Evolutionary conservation across 331 rosid genomes (phyloP).

Genomic region (Quercus phellos): DNA sequence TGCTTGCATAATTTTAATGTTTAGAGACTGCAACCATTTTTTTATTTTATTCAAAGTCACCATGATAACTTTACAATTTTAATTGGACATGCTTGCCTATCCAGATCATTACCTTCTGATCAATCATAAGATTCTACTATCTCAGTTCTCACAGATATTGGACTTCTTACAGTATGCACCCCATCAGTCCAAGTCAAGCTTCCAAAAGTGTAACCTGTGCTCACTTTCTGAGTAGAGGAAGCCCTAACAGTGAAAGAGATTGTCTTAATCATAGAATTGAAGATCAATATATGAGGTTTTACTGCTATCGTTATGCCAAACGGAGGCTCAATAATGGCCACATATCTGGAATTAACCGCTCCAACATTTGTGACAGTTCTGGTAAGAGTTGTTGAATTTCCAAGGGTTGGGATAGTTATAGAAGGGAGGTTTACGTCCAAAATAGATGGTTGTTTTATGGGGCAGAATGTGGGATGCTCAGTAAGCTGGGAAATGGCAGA

Average conservation of each 20-base stretch:
- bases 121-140: constrained; percentile 17
- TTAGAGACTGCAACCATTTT: background rate
- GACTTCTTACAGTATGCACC: constrained; percentile 42
- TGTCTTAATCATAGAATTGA: constrained; percentile 32
- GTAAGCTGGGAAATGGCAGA: constrained; percentile 32
- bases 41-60: background rate
- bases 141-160: constrained; percentile 41
- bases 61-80: background rate
- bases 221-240: constrained; percentile 22
- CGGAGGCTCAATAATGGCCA: constrained; percentile 30
- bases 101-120: background rate
- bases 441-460: constrained; percentile 21
- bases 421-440: constrained; percentile 48
- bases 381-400: constrained; percentile 21
- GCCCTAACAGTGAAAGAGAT: constrained; percentile 28
- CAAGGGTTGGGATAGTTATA: constrained; percentile 38
- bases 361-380: constrained; percentile 52
- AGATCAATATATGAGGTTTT: constrained; percentile 31
- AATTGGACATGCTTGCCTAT: background rate
- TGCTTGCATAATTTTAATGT: background rate
- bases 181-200: constrained; percentile 50
- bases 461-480: constrained; percentile 30
- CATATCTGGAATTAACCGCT: constrained; percentile 21
- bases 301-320: constrained; percentile 27
- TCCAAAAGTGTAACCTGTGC: constrained; percentile 37